Evolutionary conservation across 176 grass and related monocot genomes (phyloP).

Genomic region (Cenchrus fungigraminus): DNA sequence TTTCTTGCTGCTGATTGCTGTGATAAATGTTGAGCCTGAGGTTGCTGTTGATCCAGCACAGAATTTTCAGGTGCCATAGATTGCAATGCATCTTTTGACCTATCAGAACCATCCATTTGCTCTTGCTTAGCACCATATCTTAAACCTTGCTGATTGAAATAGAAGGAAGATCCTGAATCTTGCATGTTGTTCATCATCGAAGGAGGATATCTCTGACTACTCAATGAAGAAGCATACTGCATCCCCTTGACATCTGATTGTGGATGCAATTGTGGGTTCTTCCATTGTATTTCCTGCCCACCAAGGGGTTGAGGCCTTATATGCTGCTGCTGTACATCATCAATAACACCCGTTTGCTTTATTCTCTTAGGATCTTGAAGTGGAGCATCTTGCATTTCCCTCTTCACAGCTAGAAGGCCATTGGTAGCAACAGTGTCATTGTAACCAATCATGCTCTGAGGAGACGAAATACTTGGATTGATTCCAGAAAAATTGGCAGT

Average conservation of each 20-base stretch:
- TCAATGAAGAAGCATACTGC: slow-evolving; percentile 70
- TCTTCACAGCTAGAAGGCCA: slow-evolving; percentile 71
- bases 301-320: slow-evolving; percentile 52
- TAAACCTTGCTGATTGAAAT: slow-evolving; percentile 72
- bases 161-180: slow-evolving; percentile 69
- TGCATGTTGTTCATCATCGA: slow-evolving; percentile 61
- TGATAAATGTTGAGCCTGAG: slow-evolving; percentile 52
- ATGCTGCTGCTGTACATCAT: slow-evolving; percentile 81
- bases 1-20: slow-evolving; percentile 62
- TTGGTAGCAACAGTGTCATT: slow-evolving; percentile 48
- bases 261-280: slow-evolving; percentile 73
- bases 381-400: slow-evolving; percentile 76
- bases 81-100: slow-evolving; percentile 57
- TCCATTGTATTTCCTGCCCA: slow-evolving; percentile 75
- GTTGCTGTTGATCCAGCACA: slow-evolving; percentile 58
- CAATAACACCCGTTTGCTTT: slow-evolving; percentile 63
- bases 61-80: slow-evolving; percentile 63
- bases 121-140: slow-evolving; percentile 75
- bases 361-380: slow-evolving; percentile 75
- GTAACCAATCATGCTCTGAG: slow-evolving; percentile 66
- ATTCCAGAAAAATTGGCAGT: slow-evolving; percentile 61
- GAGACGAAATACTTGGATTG: slow-evolving; percentile 62
- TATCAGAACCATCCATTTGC: slow-evolving; percentile 68
- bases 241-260: slow-evolving; percentile 66
- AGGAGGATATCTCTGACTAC: slow-evolving; percentile 72